Conservation (phyloP, 2,329 filamentous ascomycete genomes). For the Chaetomium olivaceum region DNA sequence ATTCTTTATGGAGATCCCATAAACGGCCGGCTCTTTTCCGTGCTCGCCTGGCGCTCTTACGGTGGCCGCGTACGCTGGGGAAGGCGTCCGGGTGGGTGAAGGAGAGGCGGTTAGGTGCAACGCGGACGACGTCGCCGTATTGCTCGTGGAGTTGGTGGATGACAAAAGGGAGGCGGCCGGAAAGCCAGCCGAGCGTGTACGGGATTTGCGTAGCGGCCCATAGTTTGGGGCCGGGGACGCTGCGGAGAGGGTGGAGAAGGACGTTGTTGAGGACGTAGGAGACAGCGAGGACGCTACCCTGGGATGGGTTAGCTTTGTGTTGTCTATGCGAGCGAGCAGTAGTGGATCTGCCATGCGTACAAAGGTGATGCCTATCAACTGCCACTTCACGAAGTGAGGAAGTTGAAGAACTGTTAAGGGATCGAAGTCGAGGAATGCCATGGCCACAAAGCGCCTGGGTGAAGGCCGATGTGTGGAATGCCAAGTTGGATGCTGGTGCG, state of each 20-base stretch:
- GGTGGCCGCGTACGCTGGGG: conserved; percentile 27
- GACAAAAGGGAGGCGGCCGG: not conserved
- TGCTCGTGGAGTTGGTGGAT: conserved; percentile 22
- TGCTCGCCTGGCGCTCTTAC: conserved; percentile 25
- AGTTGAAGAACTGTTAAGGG: not conserved
- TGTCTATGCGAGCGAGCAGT: not conserved
- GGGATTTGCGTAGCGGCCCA: conserved; percentile 22
- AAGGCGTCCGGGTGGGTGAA: conserved; percentile 26
- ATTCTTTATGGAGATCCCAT: conserved; percentile 9
- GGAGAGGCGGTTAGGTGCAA: conserved; percentile 25
- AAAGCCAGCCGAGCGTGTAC: conserved; percentile 18
- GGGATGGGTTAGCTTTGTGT: not conserved
- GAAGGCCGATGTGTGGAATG: not conserved
- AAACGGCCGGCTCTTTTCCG: conserved; percentile 22
- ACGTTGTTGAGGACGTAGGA: conserved; percentile 24
- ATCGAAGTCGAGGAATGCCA: not conserved
- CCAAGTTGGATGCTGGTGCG: too few relatives aligned
- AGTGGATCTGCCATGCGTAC: not conserved
- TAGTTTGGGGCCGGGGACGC: conserved; percentile 26
- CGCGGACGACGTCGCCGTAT: conserved; percentile 28
- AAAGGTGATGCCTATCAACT: not conserved
- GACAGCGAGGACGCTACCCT: not conserved
- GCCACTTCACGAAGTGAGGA: not conserved
- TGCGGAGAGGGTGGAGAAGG: conserved; percentile 22
- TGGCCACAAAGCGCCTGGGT: not conserved